Conservation (phyloP, 2,329 filamentous ascomycete genomes). For the Nigrospora sphaerica region DNA sequence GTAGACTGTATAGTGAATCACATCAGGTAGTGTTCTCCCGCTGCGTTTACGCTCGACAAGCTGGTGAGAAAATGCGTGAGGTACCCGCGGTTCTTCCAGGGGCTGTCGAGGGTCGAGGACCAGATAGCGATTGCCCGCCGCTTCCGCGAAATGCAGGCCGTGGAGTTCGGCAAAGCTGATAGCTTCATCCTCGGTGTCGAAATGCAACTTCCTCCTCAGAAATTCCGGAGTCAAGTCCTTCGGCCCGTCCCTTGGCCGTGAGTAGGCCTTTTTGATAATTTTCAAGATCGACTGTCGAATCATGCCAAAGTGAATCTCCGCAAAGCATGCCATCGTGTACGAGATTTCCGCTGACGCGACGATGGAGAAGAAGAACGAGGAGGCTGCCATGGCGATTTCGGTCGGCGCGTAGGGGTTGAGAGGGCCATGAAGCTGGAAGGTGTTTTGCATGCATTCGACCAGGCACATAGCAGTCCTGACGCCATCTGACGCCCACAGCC, state of each 20-base stretch:
- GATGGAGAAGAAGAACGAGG: constrained; percentile 52
- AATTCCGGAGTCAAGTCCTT: constrained; percentile 52
- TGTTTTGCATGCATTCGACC: constrained; percentile 53
- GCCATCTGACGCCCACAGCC: constrained; percentile 48
- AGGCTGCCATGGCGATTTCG: constrained; percentile 41
- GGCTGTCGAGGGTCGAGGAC: constrained; percentile 35
- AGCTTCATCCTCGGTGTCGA: constrained; percentile 62
- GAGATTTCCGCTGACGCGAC: constrained; percentile 49
- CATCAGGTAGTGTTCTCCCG: constrained; percentile 39
- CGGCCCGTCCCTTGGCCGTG: constrained; percentile 47
- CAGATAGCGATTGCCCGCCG: constrained; percentile 31
- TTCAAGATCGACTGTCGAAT: constrained; percentile 52
- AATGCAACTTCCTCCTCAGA: constrained; percentile 53
- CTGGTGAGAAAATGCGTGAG: constrained; percentile 46
- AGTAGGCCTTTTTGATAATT: constrained; percentile 46
- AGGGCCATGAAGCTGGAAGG: constrained; percentile 49
- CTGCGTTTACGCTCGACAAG: constrained; percentile 57
- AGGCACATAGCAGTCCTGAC: constrained; percentile 56
- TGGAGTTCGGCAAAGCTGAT: constrained; percentile 57
- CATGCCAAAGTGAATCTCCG: constrained; percentile 58
- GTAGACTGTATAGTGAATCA: constrained; percentile 50
- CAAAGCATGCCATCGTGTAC: constrained; percentile 64
- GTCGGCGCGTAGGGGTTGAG: constrained; percentile 41
- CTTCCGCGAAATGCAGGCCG: constrained; percentile 41
- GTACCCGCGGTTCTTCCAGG: constrained; percentile 41